Percentiles rank a stretch among this genome's conserved stretches.
Evolutionary conservation across 2,329 filamentous ascomycete genomes (phyloP).

Genomic region (Exophiala aquamarina): DNA sequence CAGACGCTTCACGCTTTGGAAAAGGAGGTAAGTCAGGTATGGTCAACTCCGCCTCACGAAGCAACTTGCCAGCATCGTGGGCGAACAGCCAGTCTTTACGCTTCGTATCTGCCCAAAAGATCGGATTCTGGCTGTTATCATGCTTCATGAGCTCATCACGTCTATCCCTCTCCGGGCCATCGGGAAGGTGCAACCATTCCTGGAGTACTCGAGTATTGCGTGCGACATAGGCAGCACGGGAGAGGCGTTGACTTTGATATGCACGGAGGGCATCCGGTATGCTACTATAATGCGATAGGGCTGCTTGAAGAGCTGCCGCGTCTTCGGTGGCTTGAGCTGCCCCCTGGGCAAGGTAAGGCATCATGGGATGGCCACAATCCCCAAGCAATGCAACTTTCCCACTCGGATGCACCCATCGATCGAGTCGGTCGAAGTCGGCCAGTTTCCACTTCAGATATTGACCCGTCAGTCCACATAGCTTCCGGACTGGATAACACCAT

Average conservation of each 20-base stretch:
- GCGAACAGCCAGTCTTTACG: conserved; percentile 33
- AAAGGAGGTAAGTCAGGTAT: no score
- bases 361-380: conserved; percentile 47
- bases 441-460: conserved; percentile 29
- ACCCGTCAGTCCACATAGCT: conserved; percentile 29
- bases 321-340: conserved; percentile 48
- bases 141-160: conserved; percentile 31
- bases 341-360: conserved; percentile 45
- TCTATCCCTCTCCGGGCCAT: conserved; percentile 28
- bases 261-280: conserved; percentile 13
- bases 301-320: conserved; percentile 35
- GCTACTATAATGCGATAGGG: conserved; percentile 11
- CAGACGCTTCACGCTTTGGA: no score
- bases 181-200: conserved; percentile 34
- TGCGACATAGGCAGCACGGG: conserved; percentile 29
- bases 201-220: conserved; percentile 34
- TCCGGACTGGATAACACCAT: conserved; percentile 32
- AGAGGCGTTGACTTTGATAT: conserved; percentile 47
- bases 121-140: conserved; percentile 29
- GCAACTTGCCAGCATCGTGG: conserved; percentile 24
- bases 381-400: conserved; percentile 39
- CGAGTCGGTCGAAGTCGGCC: conserved; percentile 29
- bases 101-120: conserved; percentile 31
- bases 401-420: conserved; percentile 32
- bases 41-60: no score